Evolutionary conservation across 1,284 basidiomycete genomes (phyloP), one percentile per base, ranked within the genome.

Genomic region (Apiotrichum montevideense): DNA sequence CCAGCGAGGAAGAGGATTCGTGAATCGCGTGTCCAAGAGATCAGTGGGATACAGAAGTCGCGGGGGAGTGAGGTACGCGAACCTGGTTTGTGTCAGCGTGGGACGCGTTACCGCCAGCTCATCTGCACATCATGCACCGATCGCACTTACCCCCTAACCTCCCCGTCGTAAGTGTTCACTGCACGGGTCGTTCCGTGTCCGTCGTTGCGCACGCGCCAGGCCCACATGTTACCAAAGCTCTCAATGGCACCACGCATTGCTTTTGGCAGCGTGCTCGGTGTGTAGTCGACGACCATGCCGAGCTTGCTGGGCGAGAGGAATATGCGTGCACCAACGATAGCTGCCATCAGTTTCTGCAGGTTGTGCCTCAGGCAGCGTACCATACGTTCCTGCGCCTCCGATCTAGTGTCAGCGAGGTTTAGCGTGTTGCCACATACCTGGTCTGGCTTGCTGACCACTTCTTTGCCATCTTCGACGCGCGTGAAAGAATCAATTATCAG

Each of bases 401-500:
- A 77, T 67, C 74, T 76, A 35, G 35, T 6, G 58, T 49, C 42
- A 58, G 53, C 51, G 13, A 15, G 10, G 29, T 43, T 3, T 4
- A 13, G 21, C 21, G 3, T 2, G n/a, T 6, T 4, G 4, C 1
- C 8, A 42, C 66, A 29, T 53, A 72, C 72, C 62, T 75, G 69
- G 46, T 74, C 69, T 15, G 65, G 63, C 53, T 69, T 63, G 35
- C 67, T 61, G 10, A 66, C 52, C 3, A 47, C 56, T 33, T 74
- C 69, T 0, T 63, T 55, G 0, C 72, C 73, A 48, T 66, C 59
- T 8, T 67, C 68, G 3, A 74, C 57, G 4, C 57, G 59, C 1
- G 63, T 71, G 61, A 77, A 74, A 0, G 69, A 72, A 51, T 77
- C 75, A 51, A 74, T 67, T 54, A 75, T 74, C 57, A 75, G 72